Conservation (phyloP, 139 green algal genomes). For the Micractinium sp. region DNA sequence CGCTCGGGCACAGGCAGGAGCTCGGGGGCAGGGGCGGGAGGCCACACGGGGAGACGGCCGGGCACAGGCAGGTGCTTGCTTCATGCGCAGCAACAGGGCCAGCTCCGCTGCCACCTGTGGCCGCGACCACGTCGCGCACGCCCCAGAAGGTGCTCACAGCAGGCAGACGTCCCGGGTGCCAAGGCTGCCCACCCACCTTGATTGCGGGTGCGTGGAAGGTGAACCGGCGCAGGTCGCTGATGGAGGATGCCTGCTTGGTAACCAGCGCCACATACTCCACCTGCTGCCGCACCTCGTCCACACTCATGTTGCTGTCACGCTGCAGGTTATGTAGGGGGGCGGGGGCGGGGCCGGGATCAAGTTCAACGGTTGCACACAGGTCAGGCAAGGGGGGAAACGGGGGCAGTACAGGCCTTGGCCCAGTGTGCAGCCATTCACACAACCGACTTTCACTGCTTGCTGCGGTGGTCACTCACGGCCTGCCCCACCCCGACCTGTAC, state of each 20-base stretch:
- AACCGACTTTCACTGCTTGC: neutral
- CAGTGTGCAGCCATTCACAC: neutral
- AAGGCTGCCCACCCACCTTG: neutral
- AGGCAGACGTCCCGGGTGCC: too few species aligned
- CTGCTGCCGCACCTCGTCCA: slow-evolving; percentile 60
- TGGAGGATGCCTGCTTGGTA: slow-evolving; percentile 78
- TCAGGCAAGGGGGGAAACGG: too few species aligned
- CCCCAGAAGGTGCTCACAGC: too few species aligned
- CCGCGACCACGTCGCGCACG: neutral
- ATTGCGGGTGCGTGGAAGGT: slow-evolving; percentile 40
- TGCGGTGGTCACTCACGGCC: too few species aligned
- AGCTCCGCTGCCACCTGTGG: neutral
- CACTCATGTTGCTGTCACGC: slow-evolving; percentile 70
- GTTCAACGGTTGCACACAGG: too few species aligned
- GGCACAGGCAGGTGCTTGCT: neutral
- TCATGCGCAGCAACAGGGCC: neutral
- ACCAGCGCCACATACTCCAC: slow-evolving; percentile 78
- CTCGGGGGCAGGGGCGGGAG: too few species aligned
- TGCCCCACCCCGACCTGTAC: neutral
- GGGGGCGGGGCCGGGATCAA: too few species aligned
- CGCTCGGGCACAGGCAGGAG: neutral
- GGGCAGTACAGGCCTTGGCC: too few species aligned
- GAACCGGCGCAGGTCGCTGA: slow-evolving; percentile 82
- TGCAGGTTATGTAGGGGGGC: too few species aligned
- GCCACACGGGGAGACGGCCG: neutral